Evolutionary conservation across 441 rosid genomes (phyloP).

Genomic region (Brassica hybrid): DNA sequence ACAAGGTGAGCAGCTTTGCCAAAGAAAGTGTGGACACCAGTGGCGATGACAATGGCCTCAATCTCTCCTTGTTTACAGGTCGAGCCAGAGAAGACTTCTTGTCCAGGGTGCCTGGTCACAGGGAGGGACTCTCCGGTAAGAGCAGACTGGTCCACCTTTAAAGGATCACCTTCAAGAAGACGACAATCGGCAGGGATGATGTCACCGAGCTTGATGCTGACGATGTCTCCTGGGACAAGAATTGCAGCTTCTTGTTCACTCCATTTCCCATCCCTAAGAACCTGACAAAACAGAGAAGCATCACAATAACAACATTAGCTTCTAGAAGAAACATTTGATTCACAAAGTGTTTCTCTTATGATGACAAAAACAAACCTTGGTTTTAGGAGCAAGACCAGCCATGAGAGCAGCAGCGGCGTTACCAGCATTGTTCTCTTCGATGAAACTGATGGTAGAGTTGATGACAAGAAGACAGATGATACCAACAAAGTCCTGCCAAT

Average conservation of each 20-base stretch:
- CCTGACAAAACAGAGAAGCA: slow-evolving; percentile 48
- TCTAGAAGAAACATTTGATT: neutral
- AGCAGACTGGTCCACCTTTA: slow-evolving; percentile 51
- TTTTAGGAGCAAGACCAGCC: slow-evolving; percentile 97
- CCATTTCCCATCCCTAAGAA: slow-evolving; percentile 92
- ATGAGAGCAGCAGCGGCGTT: slow-evolving; percentile 98
- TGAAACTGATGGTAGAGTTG: slow-evolving; percentile 94
- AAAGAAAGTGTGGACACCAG: slow-evolving; percentile 71
- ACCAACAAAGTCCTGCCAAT: slow-evolving; percentile 97
- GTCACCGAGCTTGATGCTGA: slow-evolving; percentile 88
- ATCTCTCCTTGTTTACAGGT: slow-evolving; percentile 76
- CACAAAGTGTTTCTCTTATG: neutral
- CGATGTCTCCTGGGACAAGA: slow-evolving; percentile 85
- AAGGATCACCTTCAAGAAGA: slow-evolving; percentile 60
- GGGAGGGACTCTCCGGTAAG: slow-evolving; percentile 50
- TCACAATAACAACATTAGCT: slow-evolving; percentile 26
- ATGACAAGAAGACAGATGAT: slow-evolving; percentile 79
- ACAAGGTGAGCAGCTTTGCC: slow-evolving; percentile 79
- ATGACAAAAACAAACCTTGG: slow-evolving; percentile 64
- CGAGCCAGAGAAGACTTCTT: slow-evolving; percentile 67
- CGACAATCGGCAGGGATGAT: slow-evolving; percentile 59
- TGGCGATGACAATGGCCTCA: slow-evolving; percentile 70
- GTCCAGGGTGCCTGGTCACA: slow-evolving; percentile 59
- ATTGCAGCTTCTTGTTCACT: slow-evolving; percentile 86
- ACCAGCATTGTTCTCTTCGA: slow-evolving; percentile 97